Conservation (phyloP, 805 yeast genomes). For the Candida wancherniae region DNA sequence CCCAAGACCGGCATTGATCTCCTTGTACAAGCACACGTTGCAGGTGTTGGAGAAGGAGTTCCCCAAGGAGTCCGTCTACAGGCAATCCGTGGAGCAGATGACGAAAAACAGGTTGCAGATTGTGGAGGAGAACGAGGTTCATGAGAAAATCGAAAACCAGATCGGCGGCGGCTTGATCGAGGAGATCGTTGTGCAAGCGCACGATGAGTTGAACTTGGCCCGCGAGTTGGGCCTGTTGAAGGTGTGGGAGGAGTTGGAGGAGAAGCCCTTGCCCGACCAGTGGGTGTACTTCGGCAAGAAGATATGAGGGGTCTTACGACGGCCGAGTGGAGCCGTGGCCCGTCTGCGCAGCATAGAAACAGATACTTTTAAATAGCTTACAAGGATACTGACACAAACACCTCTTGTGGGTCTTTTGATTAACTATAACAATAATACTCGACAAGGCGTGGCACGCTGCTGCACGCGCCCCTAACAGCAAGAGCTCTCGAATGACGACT, state of each 20-base stretch:
- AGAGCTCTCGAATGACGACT: constrained; percentile 25
- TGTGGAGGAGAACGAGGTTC: constrained; percentile 58
- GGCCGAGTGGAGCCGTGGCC: no score
- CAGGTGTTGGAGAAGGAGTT: constrained; percentile 51
- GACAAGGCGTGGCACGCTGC: no score
- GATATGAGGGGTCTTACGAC: constrained; percentile 32
- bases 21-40: constrained; percentile 68
- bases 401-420: background rate
- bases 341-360: no score
- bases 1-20: constrained; percentile 73
- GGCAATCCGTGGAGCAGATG: constrained; percentile 66
- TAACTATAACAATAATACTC: background rate
- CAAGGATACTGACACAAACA: background rate
- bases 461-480: constrained; percentile 31
- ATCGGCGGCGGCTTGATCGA: constrained; percentile 84
- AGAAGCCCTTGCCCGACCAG: constrained; percentile 73
- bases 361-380: no score
- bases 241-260: constrained; percentile 76
- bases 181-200: constrained; percentile 77
- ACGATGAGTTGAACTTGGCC: constrained; percentile 69
- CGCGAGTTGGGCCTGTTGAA: constrained; percentile 64
- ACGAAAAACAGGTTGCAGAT: constrained; percentile 64
- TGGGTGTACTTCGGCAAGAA: constrained; percentile 79
- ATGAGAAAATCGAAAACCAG: constrained; percentile 61
- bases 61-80: constrained; percentile 71